Evolutionary conservation across 257 asterid species (phyloP).

Genomic region (Agastache rugosa): DNA sequence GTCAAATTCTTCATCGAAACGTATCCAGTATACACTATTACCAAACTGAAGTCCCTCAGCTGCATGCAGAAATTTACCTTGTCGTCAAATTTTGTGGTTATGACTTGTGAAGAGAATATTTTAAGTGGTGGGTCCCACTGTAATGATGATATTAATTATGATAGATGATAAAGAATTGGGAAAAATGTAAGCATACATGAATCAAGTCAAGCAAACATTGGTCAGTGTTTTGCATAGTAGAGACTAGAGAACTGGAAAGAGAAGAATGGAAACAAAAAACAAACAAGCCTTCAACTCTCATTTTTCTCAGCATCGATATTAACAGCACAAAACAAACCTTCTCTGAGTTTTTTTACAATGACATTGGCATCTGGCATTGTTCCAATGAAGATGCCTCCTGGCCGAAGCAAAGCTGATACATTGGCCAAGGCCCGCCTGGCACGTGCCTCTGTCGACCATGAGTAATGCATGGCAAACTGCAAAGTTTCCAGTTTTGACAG

Average conservation of each 20-base stretch:
- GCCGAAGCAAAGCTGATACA: constrained; percentile 94
- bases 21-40: constrained; percentile 88
- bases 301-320: constrained; percentile 1
- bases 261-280: background rate
- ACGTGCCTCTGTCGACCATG: constrained; percentile 99
- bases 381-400: constrained; percentile 96
- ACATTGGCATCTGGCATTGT: constrained; percentile 99
- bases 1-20: constrained; percentile 76
- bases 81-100: too few species aligned
- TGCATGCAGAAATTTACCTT: constrained; percentile 45
- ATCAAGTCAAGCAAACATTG: background rate
- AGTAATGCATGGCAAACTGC: constrained; percentile 99
- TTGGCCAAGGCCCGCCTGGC: constrained; percentile 95
- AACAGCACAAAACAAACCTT: constrained; percentile 58
- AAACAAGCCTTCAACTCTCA: background rate
- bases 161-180: background rate
- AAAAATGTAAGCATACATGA: background rate
- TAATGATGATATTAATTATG: background rate
- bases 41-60: constrained; percentile 92
- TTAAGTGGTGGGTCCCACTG: background rate
- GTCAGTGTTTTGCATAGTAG: background rate
- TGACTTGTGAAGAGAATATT: too few species aligned
- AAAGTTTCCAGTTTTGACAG: constrained; percentile 36
- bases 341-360: constrained; percentile 82
- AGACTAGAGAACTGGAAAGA: background rate